Base-by-base conservation (phyloP, 2,329 filamentous ascomycete genomes). In the Alternaria solani region DNA sequence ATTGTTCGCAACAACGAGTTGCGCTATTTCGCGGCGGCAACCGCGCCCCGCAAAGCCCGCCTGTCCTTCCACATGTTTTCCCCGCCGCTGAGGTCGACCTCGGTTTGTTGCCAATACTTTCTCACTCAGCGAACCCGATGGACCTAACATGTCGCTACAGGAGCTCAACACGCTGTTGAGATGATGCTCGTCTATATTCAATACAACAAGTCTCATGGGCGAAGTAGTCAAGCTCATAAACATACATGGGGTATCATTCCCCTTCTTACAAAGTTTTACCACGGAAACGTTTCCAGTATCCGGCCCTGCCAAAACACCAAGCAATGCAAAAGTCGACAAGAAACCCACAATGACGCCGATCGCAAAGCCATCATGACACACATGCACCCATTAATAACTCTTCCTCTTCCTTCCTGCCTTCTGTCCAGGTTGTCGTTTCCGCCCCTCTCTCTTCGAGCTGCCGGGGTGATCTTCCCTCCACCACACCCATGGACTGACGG, bases 371-470 rank as follows among this genome's bases (percentile, higher is more conserved):
- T 20, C 9, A 12, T 23, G 3, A 14, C 20, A 4, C 20, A 23
- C 4, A 41, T 8, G 25, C 16, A n/a, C n/a, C 34, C 18, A 41
- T 23, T 18, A 38, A n/a, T 12, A 25, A 49, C 32, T 8, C 18
- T 39, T 48, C 18, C 47, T 63, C 53, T 61, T 69, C 41, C 65
- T 46, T 4, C 65, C 67, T 42, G 58, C 56, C 18, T 8, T 62
- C 44, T 69, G 62, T 2, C 63, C 67, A 3, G 44, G 49, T 6
- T 66, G 66, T 38, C 67, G 49, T 41, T 4, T 18, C 12, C 67
- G 53, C 1, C 65, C 67, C 6, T 30, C 8, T 0, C 36, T 9
- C 16, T 63, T 69, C 7, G 44, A 48, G 16, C 59, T 69, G 20
- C 32, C 63, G 4, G 41, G 43, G 2, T 34, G 42, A 2, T 16